Percentiles rank a stretch among this genome's conserved stretches.
Conservation (phyloP, 176 grass and related monocot genomes). For the Areca catechu region DNA sequence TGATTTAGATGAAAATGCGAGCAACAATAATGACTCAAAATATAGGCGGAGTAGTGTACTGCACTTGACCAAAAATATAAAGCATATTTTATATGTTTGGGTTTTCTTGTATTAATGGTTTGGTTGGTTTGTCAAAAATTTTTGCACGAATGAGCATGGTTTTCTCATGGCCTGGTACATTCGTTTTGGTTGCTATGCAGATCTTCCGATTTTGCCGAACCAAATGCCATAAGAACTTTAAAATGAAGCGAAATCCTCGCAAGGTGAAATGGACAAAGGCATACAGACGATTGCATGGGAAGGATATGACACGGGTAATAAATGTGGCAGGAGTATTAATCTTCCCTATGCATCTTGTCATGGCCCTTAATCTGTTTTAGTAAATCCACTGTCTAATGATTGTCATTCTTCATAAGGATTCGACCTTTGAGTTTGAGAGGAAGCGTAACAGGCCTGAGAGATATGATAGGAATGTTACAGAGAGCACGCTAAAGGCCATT, state of each 20-base stretch:
- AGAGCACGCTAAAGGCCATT: slow-evolving; percentile 60
- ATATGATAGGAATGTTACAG: slow-evolving; percentile 63
- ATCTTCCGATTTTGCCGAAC: slow-evolving; percentile 90
- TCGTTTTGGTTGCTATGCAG: slow-evolving; percentile 3
- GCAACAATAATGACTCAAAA: too few relatives aligned
- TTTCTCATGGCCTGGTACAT: too few relatives aligned
- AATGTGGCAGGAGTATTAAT: too few relatives aligned
- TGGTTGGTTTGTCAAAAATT: too few relatives aligned
- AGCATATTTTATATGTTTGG: too few relatives aligned
- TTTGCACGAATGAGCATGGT: too few relatives aligned
- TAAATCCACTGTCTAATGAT: neutral
- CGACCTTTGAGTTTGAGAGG: slow-evolving; percentile 95
- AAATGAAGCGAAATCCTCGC: slow-evolving; percentile 99
- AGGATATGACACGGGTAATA: slow-evolving; percentile 86
- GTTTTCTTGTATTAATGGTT: too few relatives aligned
- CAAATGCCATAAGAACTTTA: slow-evolving; percentile 99
- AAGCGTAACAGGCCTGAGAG: slow-evolving; percentile 84
- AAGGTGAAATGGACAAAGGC: slow-evolving; percentile 99
- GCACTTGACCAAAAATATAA: too few relatives aligned
- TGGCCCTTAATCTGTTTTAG: too few relatives aligned
- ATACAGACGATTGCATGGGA: slow-evolving; percentile 62
- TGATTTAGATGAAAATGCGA: too few relatives aligned
- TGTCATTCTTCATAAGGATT: slow-evolving; percentile 31
- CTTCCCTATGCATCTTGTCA: too few relatives aligned
- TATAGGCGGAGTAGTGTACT: too few relatives aligned